Conservation (phyloP, 1,139 yeast genomes). For the Cylindricascospora bacillispora region DNA sequence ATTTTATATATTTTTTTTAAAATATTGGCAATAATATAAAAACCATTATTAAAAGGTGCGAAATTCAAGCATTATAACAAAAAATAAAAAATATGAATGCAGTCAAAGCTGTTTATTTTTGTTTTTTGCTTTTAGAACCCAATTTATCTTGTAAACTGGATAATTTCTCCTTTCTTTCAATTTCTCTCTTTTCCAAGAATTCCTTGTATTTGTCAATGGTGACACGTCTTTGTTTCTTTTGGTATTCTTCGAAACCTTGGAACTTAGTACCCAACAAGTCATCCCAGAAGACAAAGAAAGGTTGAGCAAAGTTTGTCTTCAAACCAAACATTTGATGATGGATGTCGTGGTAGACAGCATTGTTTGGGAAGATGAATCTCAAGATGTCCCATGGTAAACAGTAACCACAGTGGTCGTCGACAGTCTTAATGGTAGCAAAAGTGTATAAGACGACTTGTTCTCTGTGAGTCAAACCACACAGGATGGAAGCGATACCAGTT, state of each 20-base stretch:
- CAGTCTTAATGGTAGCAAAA: constrained; percentile 88
- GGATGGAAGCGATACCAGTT: constrained; percentile 66
- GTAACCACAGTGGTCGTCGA: constrained; percentile 97
- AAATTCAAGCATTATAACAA: no score
- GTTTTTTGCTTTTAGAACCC: constrained; percentile 5
- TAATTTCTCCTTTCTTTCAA: constrained; percentile 12
- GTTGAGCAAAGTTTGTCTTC: constrained; percentile 90
- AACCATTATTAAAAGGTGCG: no score
- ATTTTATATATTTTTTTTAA: no score
- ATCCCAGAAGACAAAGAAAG: constrained; percentile 95
- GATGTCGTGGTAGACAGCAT: constrained; percentile 90
- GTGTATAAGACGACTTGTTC: constrained; percentile 66
- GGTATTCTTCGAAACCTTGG: constrained; percentile 49
- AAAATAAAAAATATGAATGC: constrained; percentile 1
- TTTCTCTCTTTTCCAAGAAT: constrained; percentile 37
- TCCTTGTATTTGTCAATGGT: constrained; percentile 50
- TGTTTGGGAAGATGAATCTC: constrained; percentile 84
- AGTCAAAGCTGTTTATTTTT: constrained; percentile 5
- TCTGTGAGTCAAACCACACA: constrained; percentile 55
- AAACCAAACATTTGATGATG: constrained; percentile 96
- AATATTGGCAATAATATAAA: no score
- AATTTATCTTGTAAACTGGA: constrained; percentile 5
- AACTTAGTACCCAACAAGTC: constrained; percentile 56
- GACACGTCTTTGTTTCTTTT: constrained; percentile 41
- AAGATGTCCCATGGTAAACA: constrained; percentile 82